phyloP scores from a whole-genome alignment of 441 rosid species.

The Populus hybrid region DNA sequence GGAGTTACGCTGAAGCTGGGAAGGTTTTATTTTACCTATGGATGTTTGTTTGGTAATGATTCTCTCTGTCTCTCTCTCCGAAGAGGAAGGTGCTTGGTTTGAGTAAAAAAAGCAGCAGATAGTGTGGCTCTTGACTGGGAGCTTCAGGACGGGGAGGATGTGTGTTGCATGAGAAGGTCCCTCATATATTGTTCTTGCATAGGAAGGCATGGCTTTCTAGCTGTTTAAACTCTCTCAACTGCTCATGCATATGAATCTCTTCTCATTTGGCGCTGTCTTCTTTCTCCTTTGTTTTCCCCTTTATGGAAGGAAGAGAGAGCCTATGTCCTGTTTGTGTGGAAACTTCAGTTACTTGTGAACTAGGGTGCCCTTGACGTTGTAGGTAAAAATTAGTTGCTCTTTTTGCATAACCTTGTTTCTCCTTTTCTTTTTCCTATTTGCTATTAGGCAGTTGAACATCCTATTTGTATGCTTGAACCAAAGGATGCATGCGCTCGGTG shows the following conservation, averaged over 20 bases:
- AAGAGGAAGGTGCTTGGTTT: neutral
- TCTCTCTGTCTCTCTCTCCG: neutral
- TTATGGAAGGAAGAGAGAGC: neutral
- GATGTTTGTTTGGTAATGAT: neutral
- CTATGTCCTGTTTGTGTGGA: neutral
- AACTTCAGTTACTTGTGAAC: neutral
- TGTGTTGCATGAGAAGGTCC: neutral
- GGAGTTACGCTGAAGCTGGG: neutral
- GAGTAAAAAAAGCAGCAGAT: neutral
- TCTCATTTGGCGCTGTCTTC: neutral
- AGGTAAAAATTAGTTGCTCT: neutral
- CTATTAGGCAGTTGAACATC: neutral
- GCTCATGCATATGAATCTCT: neutral
- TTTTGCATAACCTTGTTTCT: neutral
- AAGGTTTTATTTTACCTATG: neutral
- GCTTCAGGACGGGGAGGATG: neutral
- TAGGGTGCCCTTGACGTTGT: neutral
- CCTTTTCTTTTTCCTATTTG: neutral
- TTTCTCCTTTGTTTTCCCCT: neutral
- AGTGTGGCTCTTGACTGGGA: neutral
- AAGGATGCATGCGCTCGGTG: neutral
- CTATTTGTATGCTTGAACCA: neutral
- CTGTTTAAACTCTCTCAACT: neutral
- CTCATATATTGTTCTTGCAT: neutral
- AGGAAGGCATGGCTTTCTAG: neutral